phyloP scores from a whole-genome alignment of 139 green algal species.

The Desmodesmus armatus region DNA sequence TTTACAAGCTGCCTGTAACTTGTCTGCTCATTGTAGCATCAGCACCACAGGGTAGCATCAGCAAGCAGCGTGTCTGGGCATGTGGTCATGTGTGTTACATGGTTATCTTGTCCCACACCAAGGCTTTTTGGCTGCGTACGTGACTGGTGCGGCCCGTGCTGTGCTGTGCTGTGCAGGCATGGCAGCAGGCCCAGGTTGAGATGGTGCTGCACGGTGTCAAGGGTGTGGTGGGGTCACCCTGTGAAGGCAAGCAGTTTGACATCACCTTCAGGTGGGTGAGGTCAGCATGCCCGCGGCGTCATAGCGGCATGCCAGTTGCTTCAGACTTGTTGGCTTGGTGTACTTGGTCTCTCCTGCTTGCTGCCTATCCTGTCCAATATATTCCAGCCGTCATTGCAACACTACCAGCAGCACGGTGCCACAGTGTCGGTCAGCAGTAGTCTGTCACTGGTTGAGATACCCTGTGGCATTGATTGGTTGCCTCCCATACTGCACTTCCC shows the following conservation, averaged over 20 bases:
- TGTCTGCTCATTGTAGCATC: no score
- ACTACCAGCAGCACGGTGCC: not conserved
- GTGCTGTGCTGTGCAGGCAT: slow-evolving; percentile 7
- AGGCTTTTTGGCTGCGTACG: no score
- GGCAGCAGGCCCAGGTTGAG: slow-evolving; percentile 28
- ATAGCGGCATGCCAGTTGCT: no score
- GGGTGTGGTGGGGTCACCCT: not conserved
- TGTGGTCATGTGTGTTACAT: not conserved
- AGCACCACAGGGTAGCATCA: not conserved
- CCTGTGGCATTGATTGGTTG: no score
- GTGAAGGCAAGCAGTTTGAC: slow-evolving; percentile 33
- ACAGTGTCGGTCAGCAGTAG: not conserved
- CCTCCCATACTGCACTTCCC: no score
- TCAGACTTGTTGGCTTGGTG: no score
- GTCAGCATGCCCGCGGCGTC: no score
- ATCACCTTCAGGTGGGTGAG: slow-evolving; percentile 40
- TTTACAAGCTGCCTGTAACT: no score
- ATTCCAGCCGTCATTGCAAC: not conserved
- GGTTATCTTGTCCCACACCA: no score
- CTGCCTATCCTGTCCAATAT: no score
- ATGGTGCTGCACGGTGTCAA: slow-evolving; percentile 26
- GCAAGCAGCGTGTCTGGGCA: not conserved
- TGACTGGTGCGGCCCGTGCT: no score
- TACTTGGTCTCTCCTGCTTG: no score
- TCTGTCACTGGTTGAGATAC: not conserved